phyloP scores from a whole-genome alignment of 768 basidiomycete species.

The Serendipita sp. region DNA sequence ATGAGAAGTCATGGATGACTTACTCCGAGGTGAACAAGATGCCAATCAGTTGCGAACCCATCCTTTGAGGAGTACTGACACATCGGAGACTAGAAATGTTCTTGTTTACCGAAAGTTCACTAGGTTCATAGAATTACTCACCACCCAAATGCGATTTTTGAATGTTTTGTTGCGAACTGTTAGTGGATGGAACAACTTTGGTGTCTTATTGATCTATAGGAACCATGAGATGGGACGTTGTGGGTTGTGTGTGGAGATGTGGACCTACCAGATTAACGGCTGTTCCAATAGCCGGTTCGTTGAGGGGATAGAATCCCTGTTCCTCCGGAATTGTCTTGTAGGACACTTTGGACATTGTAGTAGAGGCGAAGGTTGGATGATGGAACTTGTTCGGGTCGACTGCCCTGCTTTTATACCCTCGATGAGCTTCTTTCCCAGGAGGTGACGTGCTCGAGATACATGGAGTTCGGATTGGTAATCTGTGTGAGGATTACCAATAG shows the following conservation, averaged over 20 bases:
- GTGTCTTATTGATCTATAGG: constrained; percentile 32
- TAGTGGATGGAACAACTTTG: constrained; percentile 50
- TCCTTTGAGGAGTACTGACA: constrained; percentile 65
- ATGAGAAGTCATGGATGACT: constrained; percentile 10
- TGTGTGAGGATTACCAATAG: no score
- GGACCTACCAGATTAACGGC: constrained; percentile 21
- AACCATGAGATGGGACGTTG: constrained; percentile 19
- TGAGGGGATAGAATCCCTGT: constrained; percentile 43
- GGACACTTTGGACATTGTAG: constrained; percentile 14
- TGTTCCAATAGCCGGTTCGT: constrained; percentile 40
- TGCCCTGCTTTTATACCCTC: no score
- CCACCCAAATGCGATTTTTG: constrained; percentile 63
- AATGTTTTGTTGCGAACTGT: constrained; percentile 45
- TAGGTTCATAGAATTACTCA: constrained; percentile 18
- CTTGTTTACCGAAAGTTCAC: no score
- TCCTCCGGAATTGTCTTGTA: constrained; percentile 36
- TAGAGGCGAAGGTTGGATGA: background rate
- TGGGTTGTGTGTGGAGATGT: constrained; percentile 14
- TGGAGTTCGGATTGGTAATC: no score
- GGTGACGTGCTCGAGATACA: no score
- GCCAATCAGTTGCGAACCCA: constrained; percentile 71
- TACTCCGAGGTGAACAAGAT: constrained; percentile 62
- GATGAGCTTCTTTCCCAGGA: no score
- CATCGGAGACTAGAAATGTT: constrained; percentile 45
- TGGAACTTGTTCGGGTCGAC: no score